Percentiles rank a stretch among this genome's conserved stretches.
Conservation (phyloP, 2,329 filamentous ascomycete species). For the Penicillium frequentans region DNA sequence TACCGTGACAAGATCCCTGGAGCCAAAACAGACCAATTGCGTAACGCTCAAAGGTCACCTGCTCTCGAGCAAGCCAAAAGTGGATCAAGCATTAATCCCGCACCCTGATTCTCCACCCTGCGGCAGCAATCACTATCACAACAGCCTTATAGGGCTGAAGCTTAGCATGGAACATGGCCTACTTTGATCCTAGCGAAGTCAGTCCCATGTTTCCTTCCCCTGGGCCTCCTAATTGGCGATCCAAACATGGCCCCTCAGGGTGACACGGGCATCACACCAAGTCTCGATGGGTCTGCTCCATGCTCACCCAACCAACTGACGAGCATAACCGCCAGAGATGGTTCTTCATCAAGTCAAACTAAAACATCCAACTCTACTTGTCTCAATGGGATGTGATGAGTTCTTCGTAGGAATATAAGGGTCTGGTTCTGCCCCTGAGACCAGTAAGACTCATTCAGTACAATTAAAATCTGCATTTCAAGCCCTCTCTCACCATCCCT, state of each 20-base stretch:
- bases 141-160: constrained; percentile 13
- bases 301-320: constrained; percentile 4
- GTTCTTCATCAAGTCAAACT: neutral
- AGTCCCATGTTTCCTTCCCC: too few relatives aligned
- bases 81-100: neutral
- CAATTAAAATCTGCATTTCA: neutral
- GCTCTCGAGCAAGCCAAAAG: neutral
- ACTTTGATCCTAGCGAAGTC: neutral
- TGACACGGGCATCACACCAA: constrained; percentile 5
- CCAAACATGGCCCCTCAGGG: neutral
- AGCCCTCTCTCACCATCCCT: neutral
- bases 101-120: constrained; percentile 3
- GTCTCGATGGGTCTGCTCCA: neutral
- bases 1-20: too few relatives aligned
- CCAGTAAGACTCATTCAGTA: neutral
- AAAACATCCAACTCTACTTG: neutral
- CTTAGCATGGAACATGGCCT: neutral
- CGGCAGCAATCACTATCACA: constrained; percentile 6
- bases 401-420: constrained; percentile 1
- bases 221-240: neutral
- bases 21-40: too few relatives aligned
- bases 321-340: constrained; percentile 7
- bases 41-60: neutral
- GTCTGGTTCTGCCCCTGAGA: neutral
- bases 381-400: neutral